phyloP scores from a whole-genome alignment of 2,329 filamentous ascomycete species.

The Exophiala lecanii-corni region DNA sequence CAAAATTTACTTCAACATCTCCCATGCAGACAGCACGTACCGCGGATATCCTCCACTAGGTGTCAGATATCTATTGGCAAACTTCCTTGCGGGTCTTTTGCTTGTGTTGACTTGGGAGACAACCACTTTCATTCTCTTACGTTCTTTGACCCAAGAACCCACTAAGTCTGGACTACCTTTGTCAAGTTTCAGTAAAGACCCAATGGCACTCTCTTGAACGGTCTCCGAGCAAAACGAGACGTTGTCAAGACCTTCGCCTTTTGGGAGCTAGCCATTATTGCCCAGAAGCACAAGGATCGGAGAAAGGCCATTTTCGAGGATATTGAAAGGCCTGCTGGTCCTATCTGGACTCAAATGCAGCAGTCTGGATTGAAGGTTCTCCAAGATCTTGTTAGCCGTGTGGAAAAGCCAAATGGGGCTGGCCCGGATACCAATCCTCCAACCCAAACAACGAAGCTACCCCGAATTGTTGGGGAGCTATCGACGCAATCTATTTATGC shows the following conservation, averaged over 20 bases:
- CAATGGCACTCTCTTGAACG: constrained; percentile 81
- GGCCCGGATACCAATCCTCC: constrained; percentile 39
- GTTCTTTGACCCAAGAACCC: constrained; percentile 75
- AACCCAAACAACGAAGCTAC: constrained; percentile 42
- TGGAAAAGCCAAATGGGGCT: constrained; percentile 44
- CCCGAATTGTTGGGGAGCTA: constrained; percentile 46
- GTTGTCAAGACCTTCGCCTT: constrained; percentile 77
- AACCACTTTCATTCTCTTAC: constrained; percentile 70
- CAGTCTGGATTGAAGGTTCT: constrained; percentile 65
- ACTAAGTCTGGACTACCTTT: constrained; percentile 80
- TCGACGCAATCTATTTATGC: constrained; percentile 28
- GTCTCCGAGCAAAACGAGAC: constrained; percentile 76
- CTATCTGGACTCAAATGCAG: constrained; percentile 77
- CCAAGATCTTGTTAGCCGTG: constrained; percentile 60
- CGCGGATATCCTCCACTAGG: constrained; percentile 52
- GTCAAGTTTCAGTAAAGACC: constrained; percentile 79
- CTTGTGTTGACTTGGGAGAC: constrained; percentile 71
- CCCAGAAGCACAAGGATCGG: constrained; percentile 67
- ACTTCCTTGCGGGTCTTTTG: constrained; percentile 59
- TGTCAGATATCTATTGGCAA: constrained; percentile 43
- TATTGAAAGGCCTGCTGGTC: constrained; percentile 73
- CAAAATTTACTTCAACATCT: constrained; percentile 69
- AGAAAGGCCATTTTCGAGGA: constrained; percentile 80
- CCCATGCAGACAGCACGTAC: constrained; percentile 60
- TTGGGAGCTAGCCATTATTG: constrained; percentile 83